Base-by-base conservation (phyloP, 371 early-diverging fungal species). In the Haplosporangium sp. region DNA sequence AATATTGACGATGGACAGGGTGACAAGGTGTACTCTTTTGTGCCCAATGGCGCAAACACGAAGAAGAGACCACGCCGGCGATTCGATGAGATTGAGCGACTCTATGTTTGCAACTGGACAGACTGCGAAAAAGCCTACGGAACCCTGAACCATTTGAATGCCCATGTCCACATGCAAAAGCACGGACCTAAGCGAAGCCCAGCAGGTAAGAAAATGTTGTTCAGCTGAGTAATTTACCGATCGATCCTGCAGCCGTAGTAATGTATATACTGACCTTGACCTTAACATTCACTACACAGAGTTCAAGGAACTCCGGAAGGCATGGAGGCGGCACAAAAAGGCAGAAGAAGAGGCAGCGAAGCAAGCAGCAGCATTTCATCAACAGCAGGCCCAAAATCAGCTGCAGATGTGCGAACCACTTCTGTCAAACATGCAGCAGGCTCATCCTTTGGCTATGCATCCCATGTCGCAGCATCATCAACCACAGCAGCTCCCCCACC, bases 111-210 rank as follows among this genome's bases (percentile, higher is more conserved):
- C 75, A 88, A 84, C 67, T 88, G 79, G 68, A 83, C 73, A 1
- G 87, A 86, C 23, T 92, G 92, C 61, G 81, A 84, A 20, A 92
- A 92, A 69, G 76, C 87, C 6, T 92, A 92, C 67, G 92, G 92
- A 42, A 92, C 92, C 1, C 73, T 92, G 20, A 92, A 92, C 67
- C 90, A 92, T 75, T 75, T 92, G 13, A 92, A 92, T 67, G 89
- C 90, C 20, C 92, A 92, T 67, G 89, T 92, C 20, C 84, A 80
- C 42, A 90, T 92, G 91, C 92, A 92, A 72, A 84, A 84, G 64
- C 92, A 92, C 63, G 92, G 86, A 7, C 69, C 74, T 16, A 85
- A 85, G 59, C 76, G 84, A 14, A 72, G 77, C 40, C 84, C 85
- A 5, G 64, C 74, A 47, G 83, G 83, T 82, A 70, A 59, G 69